Percentiles rank a stretch among this genome's conserved stretches.
phyloP scores from a whole-genome alignment of 2,329 filamentous ascomycete genomes.

The Alternaria gansuensis region DNA sequence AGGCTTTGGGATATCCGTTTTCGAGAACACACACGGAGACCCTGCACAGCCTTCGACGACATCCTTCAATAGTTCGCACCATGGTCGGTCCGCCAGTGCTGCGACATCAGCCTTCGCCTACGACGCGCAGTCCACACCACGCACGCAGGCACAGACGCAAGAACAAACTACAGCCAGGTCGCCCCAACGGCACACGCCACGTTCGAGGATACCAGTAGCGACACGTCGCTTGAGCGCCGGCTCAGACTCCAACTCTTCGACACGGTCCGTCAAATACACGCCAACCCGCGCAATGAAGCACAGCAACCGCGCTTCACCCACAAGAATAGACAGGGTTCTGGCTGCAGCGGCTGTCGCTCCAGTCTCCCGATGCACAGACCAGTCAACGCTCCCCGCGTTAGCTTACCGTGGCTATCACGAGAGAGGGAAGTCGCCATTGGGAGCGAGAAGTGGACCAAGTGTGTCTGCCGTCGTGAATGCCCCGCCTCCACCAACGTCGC shows the following conservation, averaged over 20 bases:
- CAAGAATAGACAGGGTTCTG: constrained; percentile 33
- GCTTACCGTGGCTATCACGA: constrained; percentile 48
- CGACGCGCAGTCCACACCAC: constrained; percentile 25
- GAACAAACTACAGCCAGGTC: constrained; percentile 23
- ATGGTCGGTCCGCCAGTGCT: constrained; percentile 34
- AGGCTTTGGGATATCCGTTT: constrained; percentile 47
- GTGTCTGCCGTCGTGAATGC: constrained; percentile 44
- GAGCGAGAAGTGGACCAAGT: constrained; percentile 34
- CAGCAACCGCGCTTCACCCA: constrained; percentile 43
- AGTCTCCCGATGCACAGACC: constrained; percentile 25
- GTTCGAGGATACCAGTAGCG: constrained; percentile 47
- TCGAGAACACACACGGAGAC: constrained; percentile 29
- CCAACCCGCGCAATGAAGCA: constrained; percentile 33
- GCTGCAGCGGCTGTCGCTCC: constrained; percentile 17
- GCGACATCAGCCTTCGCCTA: constrained; percentile 26
- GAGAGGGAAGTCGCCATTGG: constrained; percentile 43
- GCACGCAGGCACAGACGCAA: constrained; percentile 24
- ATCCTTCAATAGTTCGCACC: constrained; percentile 28
- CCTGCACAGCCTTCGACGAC: constrained; percentile 24
- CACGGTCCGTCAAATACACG: constrained; percentile 44
- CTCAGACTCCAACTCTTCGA: constrained; percentile 50
- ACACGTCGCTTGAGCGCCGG: constrained; percentile 45
- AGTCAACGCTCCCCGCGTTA: constrained; percentile 37
- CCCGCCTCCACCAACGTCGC: constrained; percentile 44
- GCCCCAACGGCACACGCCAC: constrained; percentile 39